Base-by-base conservation (phyloP, 2,329 filamentous ascomycete genomes). In the Penicillium glabrum region DNA sequence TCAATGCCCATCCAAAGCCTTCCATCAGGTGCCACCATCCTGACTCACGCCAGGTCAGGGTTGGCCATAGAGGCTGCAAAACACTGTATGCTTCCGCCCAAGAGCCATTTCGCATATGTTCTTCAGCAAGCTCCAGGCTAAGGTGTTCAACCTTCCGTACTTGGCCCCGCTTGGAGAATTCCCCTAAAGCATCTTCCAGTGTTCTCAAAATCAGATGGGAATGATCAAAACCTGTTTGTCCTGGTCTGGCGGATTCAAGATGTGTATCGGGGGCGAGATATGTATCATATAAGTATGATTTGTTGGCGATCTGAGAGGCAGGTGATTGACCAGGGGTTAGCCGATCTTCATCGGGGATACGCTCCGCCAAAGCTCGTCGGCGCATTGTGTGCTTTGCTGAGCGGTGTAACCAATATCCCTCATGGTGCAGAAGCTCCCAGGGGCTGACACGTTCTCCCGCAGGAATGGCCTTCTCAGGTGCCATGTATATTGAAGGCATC, bases 201-300 rank as follows among this genome's bases (percentile, higher is more conserved):
- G 79, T 79, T 51, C 69, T 66, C 24, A 81, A 61, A 45, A 87
- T 81, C 49, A 82, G 73, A 44, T 72, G 66, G 45, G 78, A 78
- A 66, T 87, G 81, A 62, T 85, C 77, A 60, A 81, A 79, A 1
- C 79, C 79, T 27, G 68, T 65, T 7, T 68, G 67, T 21, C 76
- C 78, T 53, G 76, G 63, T 19, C 79, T 58, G 13, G 82, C 77
- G 33, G 74, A 75, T 68, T 88, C 86, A 46, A 81, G 64, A 54
- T 86, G 81, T 9, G 85, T 82, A 54, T 85, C 81, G 1, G 82
- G 82, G 6, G 81, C 83, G 27, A 88, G 76, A 66, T 86, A 88
- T 5, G 79, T 82, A 61, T 88, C 85, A 62, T 87, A 87, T 14
- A 78, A 56, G 43, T 77, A 73, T 21, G 80, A 79, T 58, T 84